A percentile compares a stretch with the other conserved stretches of the same genome.
Conservation (phyloP, 176 grass and related monocot species). For the Musa schizocarpa region DNA sequence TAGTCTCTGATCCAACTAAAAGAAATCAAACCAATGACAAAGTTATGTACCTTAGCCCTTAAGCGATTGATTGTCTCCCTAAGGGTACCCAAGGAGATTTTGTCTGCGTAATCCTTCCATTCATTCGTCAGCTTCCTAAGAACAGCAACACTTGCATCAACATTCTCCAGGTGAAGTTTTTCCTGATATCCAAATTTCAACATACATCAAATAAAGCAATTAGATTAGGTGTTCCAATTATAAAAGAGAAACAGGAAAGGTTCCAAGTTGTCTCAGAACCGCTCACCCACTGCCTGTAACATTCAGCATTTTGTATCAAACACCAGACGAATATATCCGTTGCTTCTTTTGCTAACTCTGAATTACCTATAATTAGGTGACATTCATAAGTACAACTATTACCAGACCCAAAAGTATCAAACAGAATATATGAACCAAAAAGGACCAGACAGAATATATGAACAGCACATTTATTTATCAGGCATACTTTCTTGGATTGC, state of each 20-base stretch:
- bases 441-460: background rate
- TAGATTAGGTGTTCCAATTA: background rate
- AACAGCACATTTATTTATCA: background rate
- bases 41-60: constrained; percentile 49
- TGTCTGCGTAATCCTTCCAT: constrained; percentile 66
- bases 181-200: constrained; percentile 4
- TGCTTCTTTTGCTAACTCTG: constrained; percentile 58
- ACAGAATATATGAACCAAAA: background rate
- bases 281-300: constrained; percentile 80
- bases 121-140: constrained; percentile 44
- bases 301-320: constrained; percentile 64
- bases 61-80: constrained; percentile 55
- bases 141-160: constrained; percentile 57
- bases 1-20: background rate
- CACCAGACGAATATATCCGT: constrained; percentile 75
- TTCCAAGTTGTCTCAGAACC: background rate
- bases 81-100: constrained; percentile 56
- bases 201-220: background rate
- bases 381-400: background rate
- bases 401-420: background rate
- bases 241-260: background rate
- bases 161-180: constrained; percentile 31
- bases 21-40: background rate
- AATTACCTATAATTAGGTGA: constrained; percentile 38
- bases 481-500: constrained; percentile 86